Evolutionary conservation across 176 grass and related monocot species (phyloP).

Genomic region (Eremochloa ophiuroides): DNA sequence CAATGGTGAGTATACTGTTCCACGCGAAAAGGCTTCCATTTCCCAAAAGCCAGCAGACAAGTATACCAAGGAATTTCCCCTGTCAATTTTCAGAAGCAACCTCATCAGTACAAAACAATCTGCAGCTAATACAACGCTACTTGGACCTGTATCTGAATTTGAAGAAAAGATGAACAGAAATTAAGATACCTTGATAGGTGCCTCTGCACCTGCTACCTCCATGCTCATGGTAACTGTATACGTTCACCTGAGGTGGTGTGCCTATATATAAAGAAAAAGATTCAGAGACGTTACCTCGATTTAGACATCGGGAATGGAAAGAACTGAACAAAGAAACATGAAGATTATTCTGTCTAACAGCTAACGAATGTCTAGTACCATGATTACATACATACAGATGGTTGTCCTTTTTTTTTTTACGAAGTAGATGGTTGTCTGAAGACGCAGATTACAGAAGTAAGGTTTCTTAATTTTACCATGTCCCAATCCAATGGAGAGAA

Average conservation of each 20-base stretch:
- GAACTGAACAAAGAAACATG: not conserved
- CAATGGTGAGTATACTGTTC: slow-evolving; percentile 75
- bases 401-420: too few relatives aligned
- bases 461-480: not conserved
- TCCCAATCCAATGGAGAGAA: not conserved
- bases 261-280: not conserved
- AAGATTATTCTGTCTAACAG: too few relatives aligned
- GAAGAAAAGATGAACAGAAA: not conserved
- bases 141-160: not conserved
- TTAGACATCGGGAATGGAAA: not conserved
- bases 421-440: not conserved
- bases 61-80: slow-evolving; percentile 63
- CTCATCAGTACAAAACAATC: not conserved
- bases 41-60: slow-evolving; percentile 71
- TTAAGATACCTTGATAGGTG: slow-evolving; percentile 30
- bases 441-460: not conserved
- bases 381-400: not conserved
- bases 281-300: not conserved
- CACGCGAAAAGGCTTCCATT: slow-evolving; percentile 76
- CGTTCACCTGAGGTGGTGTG: not conserved
- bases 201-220: slow-evolving; percentile 22
- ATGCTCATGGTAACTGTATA: slow-evolving; percentile 13
- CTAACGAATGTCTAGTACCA: not conserved
- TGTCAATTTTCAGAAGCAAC: slow-evolving; percentile 30
- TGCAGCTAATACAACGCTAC: not conserved